Evolutionary conservation across 1,284 basidiomycete genomes (phyloP).

Genomic region (Hemileia vastatrix): DNA sequence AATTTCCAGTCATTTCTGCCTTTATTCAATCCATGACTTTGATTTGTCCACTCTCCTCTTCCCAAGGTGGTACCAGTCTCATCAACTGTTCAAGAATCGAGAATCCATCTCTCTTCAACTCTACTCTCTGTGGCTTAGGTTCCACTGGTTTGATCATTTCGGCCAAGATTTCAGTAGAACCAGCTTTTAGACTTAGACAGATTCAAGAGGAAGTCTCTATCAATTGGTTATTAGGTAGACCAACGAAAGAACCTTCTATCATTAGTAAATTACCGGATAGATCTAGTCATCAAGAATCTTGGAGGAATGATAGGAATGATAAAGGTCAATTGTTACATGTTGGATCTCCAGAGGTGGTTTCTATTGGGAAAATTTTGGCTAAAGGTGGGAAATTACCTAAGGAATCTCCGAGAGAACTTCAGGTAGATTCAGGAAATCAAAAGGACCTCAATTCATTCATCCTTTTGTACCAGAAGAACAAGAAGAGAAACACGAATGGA

Average conservation of each 20-base stretch:
- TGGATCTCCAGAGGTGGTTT: no score
- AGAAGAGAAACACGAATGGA: background rate
- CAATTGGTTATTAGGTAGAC: conserved; percentile 52
- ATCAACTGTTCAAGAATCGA: conserved; percentile 60
- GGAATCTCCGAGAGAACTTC: no score
- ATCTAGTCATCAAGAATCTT: background rate
- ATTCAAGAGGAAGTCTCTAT: conserved; percentile 59
- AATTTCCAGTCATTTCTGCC: conserved; percentile 71
- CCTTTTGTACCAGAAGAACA: background rate
- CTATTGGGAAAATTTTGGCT: no score
- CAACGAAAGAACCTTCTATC: conserved; percentile 20
- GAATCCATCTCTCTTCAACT: conserved; percentile 69
- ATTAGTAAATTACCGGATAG: background rate
- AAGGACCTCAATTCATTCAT: background rate
- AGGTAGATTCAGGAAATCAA: background rate
- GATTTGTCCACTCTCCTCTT: no score
- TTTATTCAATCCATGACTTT: conserved; percentile 67
- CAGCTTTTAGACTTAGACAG: conserved; percentile 73
- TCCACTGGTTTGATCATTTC: conserved; percentile 77
- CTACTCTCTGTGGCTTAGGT: conserved; percentile 89
- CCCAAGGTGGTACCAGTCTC: conserved; percentile 59
- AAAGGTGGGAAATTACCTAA: no score
- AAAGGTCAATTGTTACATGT: conserved; percentile 47
- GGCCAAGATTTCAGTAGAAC: conserved; percentile 68
- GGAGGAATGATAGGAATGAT: conserved; percentile 52